Conservation (phyloP, 2,329 filamentous ascomycete species). For the Balansia obtecta region DNA sequence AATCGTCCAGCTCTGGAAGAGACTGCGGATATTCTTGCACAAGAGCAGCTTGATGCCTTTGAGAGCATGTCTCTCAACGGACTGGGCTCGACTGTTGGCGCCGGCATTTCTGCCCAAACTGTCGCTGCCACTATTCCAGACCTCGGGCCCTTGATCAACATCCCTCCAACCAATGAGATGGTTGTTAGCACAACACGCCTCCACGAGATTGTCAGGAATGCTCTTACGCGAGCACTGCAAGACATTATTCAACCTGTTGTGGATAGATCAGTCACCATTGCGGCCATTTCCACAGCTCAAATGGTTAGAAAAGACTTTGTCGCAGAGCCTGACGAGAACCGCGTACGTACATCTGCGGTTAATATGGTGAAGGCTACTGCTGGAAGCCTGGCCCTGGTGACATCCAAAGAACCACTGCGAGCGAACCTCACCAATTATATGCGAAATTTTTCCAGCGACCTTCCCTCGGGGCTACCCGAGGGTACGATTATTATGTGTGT, state of each 20-base stretch:
- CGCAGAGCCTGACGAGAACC: constrained; percentile 80
- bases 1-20: constrained; percentile 58
- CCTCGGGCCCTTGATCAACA: constrained; percentile 63
- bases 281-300: constrained; percentile 89
- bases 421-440: constrained; percentile 98
- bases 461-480: constrained; percentile 77
- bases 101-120: constrained; percentile 63
- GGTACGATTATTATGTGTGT: constrained; percentile 97
- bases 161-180: constrained; percentile 72
- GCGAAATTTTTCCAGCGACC: constrained; percentile 51
- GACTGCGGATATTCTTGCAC: constrained; percentile 43
- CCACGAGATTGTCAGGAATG: constrained; percentile 68
- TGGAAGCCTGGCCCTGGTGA: constrained; percentile 89
- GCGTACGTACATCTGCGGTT: constrained; percentile 73
- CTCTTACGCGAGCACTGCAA: constrained; percentile 78
- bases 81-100: constrained; percentile 54
- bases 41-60: constrained; percentile 66
- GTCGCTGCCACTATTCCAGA: constrained; percentile 76
- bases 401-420: constrained; percentile 89
- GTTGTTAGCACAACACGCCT: constrained; percentile 58
- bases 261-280: constrained; percentile 93
- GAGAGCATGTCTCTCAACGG: constrained; percentile 71
- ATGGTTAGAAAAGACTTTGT: constrained; percentile 95
- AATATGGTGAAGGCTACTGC: constrained; percentile 93
- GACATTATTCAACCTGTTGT: constrained; percentile 98